Percentiles rank a stretch among this genome's conserved stretches.
These are phyloP conservation scores for Coccomyxa sp. DNA, from an alignment of 139 green algal genomes.

Conservation along the genomic window DNA sequence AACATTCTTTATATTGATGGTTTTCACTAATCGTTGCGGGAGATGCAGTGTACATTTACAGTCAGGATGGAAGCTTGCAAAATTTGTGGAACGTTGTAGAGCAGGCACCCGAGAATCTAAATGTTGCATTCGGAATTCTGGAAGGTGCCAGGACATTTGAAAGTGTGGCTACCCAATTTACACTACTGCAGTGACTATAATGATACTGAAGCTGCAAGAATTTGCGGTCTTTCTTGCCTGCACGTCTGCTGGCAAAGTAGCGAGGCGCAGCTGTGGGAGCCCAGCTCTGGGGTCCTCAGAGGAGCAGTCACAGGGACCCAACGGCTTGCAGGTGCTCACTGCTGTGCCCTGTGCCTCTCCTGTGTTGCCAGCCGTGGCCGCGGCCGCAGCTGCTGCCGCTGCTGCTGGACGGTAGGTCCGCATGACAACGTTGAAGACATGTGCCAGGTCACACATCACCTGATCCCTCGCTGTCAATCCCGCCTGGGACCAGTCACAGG, in stretches of 20 bases:
- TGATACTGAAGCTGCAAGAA: too few species aligned
- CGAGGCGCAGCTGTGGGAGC: neutral
- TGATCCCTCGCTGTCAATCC: slow-evolving; percentile 35
- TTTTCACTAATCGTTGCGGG: neutral
- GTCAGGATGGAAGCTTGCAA: neutral
- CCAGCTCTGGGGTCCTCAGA: neutral
- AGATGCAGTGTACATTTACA: neutral
- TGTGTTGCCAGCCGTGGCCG: too few species aligned
- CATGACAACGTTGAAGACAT: slow-evolving; percentile 60
- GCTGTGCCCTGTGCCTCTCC: too few species aligned
- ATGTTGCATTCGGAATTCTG: neutral
- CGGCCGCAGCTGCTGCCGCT: neutral
- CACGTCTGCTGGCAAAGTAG: neutral
- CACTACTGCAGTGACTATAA: too few species aligned
- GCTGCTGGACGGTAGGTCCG: slow-evolving; percentile 18
- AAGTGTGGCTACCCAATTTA: neutral
- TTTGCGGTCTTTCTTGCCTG: neutral
- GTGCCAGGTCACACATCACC: slow-evolving; percentile 58
- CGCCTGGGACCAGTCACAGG: neutral
- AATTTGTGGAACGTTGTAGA: neutral
- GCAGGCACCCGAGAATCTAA: neutral
- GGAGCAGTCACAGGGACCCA: neutral
- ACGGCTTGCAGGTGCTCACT: neutral
- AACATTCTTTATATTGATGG: neutral
- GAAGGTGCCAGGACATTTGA: neutral